Conservation (phyloP, 208 protist species). For the Trypanosoma brucei region DNA sequence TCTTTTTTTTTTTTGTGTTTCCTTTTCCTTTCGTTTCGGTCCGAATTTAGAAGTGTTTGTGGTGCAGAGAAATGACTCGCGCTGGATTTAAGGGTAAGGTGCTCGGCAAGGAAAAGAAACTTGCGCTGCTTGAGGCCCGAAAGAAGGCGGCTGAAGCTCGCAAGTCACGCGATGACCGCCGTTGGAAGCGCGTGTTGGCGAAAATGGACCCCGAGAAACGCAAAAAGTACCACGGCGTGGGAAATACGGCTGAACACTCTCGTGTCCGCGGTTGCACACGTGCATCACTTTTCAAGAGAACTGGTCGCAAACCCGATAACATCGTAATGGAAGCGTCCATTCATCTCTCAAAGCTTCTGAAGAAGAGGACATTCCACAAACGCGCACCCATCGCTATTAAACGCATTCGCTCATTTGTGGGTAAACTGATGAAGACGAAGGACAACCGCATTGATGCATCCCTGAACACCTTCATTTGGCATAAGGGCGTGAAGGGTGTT, state of each 20-base stretch:
- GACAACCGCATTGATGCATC: constrained; percentile 96
- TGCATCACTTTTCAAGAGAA: constrained; percentile 77
- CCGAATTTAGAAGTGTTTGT: constrained; percentile 11
- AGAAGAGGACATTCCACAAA: constrained; percentile 96
- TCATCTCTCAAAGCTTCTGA: constrained; percentile 95
- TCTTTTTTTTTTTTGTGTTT: too few relatives aligned
- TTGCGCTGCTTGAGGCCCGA: constrained; percentile 65
- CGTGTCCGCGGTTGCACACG: constrained; percentile 79
- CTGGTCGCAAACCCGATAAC: constrained; percentile 79
- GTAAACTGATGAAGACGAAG: constrained; percentile 94
- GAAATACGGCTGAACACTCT: constrained; percentile 83
- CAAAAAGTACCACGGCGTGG: constrained; percentile 83
- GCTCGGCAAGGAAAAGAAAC: constrained; percentile 83
- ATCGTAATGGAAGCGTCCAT: constrained; percentile 96
- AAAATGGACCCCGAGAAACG: constrained; percentile 84
- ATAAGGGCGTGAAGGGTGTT: constrained; percentile 92
- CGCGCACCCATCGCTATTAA: constrained; percentile 95
- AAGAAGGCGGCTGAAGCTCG: constrained; percentile 66
- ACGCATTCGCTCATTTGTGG: constrained; percentile 93
- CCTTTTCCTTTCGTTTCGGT: too few relatives aligned
- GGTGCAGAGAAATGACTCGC: constrained; percentile 49
- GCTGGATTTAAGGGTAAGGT: constrained; percentile 76
- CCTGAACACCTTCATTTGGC: constrained; percentile 97
- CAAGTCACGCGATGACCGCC: constrained; percentile 83
- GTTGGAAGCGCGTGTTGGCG: constrained; percentile 84